Percentiles rank a stretch among this genome's conserved stretches.
Conservation (phyloP, 305 asterid species). For the Rubia tinctorum region DNA sequence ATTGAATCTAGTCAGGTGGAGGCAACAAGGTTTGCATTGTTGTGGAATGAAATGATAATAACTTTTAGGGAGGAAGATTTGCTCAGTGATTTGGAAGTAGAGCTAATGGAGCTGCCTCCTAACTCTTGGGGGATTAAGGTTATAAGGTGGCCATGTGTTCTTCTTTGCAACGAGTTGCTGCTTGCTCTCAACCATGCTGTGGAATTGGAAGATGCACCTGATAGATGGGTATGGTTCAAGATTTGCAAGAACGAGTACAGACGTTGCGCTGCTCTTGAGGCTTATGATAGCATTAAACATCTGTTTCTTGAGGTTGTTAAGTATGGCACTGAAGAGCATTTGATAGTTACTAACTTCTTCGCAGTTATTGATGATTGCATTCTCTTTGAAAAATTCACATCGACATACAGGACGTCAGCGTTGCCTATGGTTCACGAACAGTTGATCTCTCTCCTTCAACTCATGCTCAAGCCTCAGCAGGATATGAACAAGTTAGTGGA, state of each 20-base stretch:
- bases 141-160: slow-evolving; percentile 92
- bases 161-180: slow-evolving; percentile 78
- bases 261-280: slow-evolving; percentile 90
- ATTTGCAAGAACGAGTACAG: slow-evolving; percentile 84
- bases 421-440: slow-evolving; percentile 63
- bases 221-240: slow-evolving; percentile 70
- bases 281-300: slow-evolving; percentile 72
- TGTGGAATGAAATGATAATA: slow-evolving; percentile 88
- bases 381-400: slow-evolving; percentile 59
- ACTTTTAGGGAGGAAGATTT: slow-evolving; percentile 89
- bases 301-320: slow-evolving; percentile 70
- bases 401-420: slow-evolving; percentile 39
- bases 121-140: slow-evolving; percentile 90
- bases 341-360: slow-evolving; percentile 59
- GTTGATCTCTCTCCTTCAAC: slow-evolving; percentile 52
- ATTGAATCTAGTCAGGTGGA: slow-evolving; percentile 93
- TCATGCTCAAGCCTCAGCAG: slow-evolving; percentile 52
- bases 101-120: slow-evolving; percentile 84
- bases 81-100: slow-evolving; percentile 71
- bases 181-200: slow-evolving; percentile 75
- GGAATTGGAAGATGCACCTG: slow-evolving; percentile 58
- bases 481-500: slow-evolving; percentile 56
- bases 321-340: slow-evolving; percentile 61
- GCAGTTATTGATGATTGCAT: slow-evolving; percentile 49
- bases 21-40: slow-evolving; percentile 81